These are phyloP conservation scores for Oryza glumipatula DNA, from an alignment of 176 grass and related monocot genomes.

Conservation along the genomic window DNA sequence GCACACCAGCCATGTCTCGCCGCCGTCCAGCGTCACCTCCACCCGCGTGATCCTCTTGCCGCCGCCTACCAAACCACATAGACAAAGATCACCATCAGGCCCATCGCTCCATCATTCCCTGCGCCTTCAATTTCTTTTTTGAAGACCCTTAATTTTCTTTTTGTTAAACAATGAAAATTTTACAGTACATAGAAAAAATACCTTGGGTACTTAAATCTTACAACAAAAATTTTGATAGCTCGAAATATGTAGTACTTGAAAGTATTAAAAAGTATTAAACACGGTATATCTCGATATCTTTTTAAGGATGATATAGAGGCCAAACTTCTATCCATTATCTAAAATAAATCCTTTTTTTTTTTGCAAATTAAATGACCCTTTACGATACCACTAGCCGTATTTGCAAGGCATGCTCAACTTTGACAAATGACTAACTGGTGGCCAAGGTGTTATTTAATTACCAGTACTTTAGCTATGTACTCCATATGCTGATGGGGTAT, in stretches of 20 bases:
- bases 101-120: neutral
- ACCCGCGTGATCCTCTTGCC: constrained; percentile 90
- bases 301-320: too few relatives aligned
- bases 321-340: too few relatives aligned
- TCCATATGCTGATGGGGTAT: neutral
- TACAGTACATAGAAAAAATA: too few relatives aligned
- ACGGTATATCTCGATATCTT: too few relatives aligned
- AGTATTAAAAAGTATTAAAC: too few relatives aligned
- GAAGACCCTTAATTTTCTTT: too few relatives aligned
- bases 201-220: too few relatives aligned
- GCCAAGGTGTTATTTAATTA: neutral
- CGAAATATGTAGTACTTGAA: too few relatives aligned
- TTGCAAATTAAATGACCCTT: neutral
- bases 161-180: too few relatives aligned
- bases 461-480: neutral
- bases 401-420: neutral
- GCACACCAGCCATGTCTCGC: constrained; percentile 83
- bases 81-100: neutral
- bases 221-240: too few relatives aligned
- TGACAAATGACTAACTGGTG: neutral
- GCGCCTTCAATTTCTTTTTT: neutral
- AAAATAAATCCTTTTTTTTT: too few relatives aligned
- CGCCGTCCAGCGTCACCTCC: constrained; percentile 89
- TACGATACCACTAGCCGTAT: neutral
- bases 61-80: constrained; percentile 49